Evolutionary conservation across 192 early-diverging fungal genomes (phyloP).

Genomic region (Coemansia aciculifera): DNA sequence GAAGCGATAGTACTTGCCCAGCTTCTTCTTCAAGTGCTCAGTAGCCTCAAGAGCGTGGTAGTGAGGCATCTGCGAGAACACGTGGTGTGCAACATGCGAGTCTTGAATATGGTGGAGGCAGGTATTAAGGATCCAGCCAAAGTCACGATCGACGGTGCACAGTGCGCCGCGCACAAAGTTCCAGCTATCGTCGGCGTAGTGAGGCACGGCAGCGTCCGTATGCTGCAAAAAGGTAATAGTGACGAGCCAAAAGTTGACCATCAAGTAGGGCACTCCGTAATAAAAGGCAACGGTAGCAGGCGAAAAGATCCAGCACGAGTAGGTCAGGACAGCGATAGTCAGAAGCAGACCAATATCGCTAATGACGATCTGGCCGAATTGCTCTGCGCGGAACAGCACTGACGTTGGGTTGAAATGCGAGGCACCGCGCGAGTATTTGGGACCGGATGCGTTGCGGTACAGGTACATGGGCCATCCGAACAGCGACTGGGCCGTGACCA

Average conservation of each 20-base stretch:
- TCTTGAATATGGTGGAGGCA: slow-evolving; percentile 82
- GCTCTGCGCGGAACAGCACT: slow-evolving; percentile 76
- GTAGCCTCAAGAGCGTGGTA: slow-evolving; percentile 93
- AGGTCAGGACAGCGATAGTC: slow-evolving; percentile 57
- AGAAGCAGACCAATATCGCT: slow-evolving; percentile 76
- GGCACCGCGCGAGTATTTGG: slow-evolving; percentile 69
- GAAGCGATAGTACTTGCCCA: slow-evolving; percentile 78
- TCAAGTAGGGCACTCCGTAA: slow-evolving; percentile 89
- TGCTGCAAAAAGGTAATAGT: slow-evolving; percentile 95
- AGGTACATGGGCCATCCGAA: slow-evolving; percentile 93
- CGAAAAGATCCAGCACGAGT: slow-evolving; percentile 58
- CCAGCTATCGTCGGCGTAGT: slow-evolving; percentile 82
- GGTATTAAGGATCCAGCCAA: slow-evolving; percentile 80
- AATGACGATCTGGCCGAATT: slow-evolving; percentile 67
- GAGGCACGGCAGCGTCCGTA: slow-evolving; percentile 84
- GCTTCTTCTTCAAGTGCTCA: slow-evolving; percentile 69
- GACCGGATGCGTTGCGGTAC: slow-evolving; percentile 74
- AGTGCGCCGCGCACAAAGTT: slow-evolving; percentile 92
- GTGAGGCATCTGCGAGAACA: slow-evolving; percentile 98
- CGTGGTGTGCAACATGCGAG: slow-evolving; percentile 93
- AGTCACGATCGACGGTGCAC: slow-evolving; percentile 88
- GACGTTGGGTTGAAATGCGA: slow-evolving; percentile 87
- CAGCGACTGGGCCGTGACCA: slow-evolving; percentile 67
- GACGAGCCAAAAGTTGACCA: slow-evolving; percentile 96
- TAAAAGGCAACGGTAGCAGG: slow-evolving; percentile 68